Conservation (phyloP, 225 moss, liverwort and hornwort genomes). For the Physcomitrium patens region DNA sequence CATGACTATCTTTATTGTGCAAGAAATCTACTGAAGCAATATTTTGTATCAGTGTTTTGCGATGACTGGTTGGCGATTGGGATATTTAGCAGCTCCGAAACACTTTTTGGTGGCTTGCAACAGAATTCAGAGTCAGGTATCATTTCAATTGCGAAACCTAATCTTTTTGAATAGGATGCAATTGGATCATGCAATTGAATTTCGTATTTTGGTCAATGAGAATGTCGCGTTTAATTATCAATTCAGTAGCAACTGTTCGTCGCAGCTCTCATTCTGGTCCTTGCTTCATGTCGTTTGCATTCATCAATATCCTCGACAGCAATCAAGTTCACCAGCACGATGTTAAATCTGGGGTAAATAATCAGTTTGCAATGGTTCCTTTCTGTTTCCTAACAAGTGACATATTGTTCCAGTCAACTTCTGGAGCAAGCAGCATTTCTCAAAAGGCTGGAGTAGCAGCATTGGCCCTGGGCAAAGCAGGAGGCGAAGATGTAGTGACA, state of each 20-base stretch:
- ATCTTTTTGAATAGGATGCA: conserved; percentile 4
- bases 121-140: conserved; percentile 94
- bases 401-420: conserved; percentile 69
- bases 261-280: conserved; percentile 12
- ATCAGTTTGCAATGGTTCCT: neutral
- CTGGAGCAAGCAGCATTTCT: conserved; percentile 97
- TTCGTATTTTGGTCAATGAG: conserved; percentile 14
- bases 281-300: conserved; percentile 15
- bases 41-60: conserved; percentile 77
- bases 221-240: conserved; percentile 17
- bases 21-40: conserved; percentile 26
- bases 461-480: conserved; percentile 83
- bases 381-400: conserved; percentile 9
- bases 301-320: neutral
- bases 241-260: conserved; percentile 22
- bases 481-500: conserved; percentile 80
- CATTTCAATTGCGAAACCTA: conserved; percentile 24
- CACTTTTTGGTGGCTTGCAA: conserved; percentile 88
- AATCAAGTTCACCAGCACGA: neutral
- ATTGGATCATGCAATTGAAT: conserved; percentile 19
- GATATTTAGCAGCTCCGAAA: conserved; percentile 96
- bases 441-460: conserved; percentile 97
- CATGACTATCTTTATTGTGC: neutral
- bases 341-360: conserved; percentile 5
- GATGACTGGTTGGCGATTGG: conserved; percentile 98